Evolutionary conservation across 768 basidiomycete genomes (phyloP), one percentile per base, ranked within the genome.

Genomic region (Auriculariales sp.): DNA sequence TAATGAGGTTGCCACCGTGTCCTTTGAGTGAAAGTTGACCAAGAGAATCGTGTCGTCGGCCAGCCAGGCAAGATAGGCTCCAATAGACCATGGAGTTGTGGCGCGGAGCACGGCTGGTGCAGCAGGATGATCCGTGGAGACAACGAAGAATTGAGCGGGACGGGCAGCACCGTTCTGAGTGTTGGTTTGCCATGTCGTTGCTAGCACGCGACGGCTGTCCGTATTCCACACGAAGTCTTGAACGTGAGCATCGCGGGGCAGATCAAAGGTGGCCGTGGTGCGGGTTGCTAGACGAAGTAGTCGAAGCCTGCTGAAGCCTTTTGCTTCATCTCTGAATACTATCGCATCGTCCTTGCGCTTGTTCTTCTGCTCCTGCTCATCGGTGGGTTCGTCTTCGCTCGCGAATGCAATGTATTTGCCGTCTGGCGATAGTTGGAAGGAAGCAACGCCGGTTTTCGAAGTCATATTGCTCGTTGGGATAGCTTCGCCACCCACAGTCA

Each of bases 401-500:
- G 22, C 25, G 34, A 49, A 54, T 6, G 51, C 54, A 22, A 54
- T 52, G 35, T 52, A 54, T n/a, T 35, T 42, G 19, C 54, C 54
- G 35, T 54, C 51, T 12, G 51, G 54, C 4, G 51, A 52, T 15
- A 52, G 28, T 28, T 28, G 28, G 31, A 54, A 54, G 31, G 29
- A 22, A 5, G 19, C 12, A 12, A 44, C 39, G 7, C 19, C 14
- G 19, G 12, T 12, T 25, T 44, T 24, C 14, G 27, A 19, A 4
- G 22, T 25, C 14, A 19, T 25, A 44, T 35, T 15, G 27, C 22
- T 42, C 9, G 49, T 12, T 24, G 48, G 47, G 29, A 28, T 48
- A 22, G 52, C 47, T 48, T 52, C 52, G 10, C 52, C 52, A 3
- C 35, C 35, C 14, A 34, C 36, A 14, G 44, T 27, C 7, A 52